Base-by-base conservation (phyloP, 768 basidiomycete species). In the Gloeopeniophorella convolvens region DNA sequence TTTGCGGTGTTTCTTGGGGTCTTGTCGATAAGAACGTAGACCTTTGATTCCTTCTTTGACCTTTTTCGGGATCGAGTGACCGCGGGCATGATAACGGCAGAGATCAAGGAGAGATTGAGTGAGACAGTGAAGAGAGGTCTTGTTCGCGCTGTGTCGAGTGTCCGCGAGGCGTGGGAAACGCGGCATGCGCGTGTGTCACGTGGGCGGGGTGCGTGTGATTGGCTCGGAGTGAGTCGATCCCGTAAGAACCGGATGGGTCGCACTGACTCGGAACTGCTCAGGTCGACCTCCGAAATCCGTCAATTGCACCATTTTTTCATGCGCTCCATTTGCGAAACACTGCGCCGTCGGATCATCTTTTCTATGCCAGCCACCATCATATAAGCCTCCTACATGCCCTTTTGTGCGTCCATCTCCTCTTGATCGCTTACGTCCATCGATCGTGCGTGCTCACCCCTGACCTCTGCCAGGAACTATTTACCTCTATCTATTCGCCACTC, bases 1-100 rank as follows among this genome's bases (percentile, higher is more conserved):
- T 23, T 28, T 20, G 32, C 4, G 7, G 39, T 16, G 21, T 56
- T 58, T 27, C 49, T 49, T 2, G 48, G 37, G 6, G 57, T 56
- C 43, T 58, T 58, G 50, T 58, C 57, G 13, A 58, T 58, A n/a
- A 58, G 46, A 3, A 58, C 33, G 37, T 24, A 58, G 11, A 56
- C 56, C 9, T 21, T 30, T 5, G 48, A 11, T 8, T 21, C 32
- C 15, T 51, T 55, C 30, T 48, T 43, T 6, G 30, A 0, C 11
- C 28, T 34, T 13, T 39, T 43, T 18, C 34, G 42, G 11, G 52
- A 48, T 31, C 52, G 42, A 13, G 52, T 54, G 24, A 43, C 24
- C 18, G 34, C 8, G 18, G 52, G 47, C 52, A 54, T 54, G 35
- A 16, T n/a, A n/a, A n/a, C n/a, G n/a, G n/a, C n/a, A n/a, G n/a